Percentiles rank a stretch among this genome's conserved stretches.
Conservation (phyloP, 176 grass and related monocot species). For the Avena insularis region DNA sequence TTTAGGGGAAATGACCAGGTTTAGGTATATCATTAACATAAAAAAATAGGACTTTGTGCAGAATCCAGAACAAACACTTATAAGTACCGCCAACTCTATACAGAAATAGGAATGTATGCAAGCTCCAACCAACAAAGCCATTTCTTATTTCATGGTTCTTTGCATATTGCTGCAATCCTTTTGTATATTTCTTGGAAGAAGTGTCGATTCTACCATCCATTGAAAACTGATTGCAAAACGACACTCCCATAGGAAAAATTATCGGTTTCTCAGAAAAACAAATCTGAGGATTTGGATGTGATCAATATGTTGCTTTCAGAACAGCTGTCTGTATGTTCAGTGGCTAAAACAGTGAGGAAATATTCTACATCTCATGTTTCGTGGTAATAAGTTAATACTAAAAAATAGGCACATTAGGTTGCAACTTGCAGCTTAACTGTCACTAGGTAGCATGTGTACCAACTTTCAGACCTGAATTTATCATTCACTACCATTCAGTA, state of each 20-base stretch:
- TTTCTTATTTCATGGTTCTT: not conserved
- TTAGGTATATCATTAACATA: not conserved
- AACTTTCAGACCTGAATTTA: conserved; percentile 12
- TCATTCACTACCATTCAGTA: not conserved
- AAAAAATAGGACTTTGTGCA: no score
- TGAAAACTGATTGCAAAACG: not conserved
- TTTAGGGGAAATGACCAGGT: not conserved
- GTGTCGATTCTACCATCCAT: not conserved
- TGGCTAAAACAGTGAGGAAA: conserved; percentile 10
- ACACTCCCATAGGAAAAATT: not conserved
- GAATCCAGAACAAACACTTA: no score
- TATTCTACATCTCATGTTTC: not conserved
- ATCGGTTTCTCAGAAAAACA: not conserved
- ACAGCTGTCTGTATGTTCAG: not conserved
- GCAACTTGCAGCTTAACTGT: not conserved
- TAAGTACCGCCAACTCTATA: not conserved
- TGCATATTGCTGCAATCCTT: not conserved
- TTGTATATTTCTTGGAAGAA: not conserved
- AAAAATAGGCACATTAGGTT: not conserved
- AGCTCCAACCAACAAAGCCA: not conserved
- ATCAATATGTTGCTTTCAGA: conserved; percentile 25
- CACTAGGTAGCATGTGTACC: not conserved
- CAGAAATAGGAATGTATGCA: not conserved
- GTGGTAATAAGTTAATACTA: not conserved
- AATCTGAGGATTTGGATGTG: not conserved